Percentiles rank a stretch among this genome's conserved stretches.
Evolutionary conservation across 257 asterid genomes (phyloP).

Genomic region (Nicotiana benthamiana): DNA sequence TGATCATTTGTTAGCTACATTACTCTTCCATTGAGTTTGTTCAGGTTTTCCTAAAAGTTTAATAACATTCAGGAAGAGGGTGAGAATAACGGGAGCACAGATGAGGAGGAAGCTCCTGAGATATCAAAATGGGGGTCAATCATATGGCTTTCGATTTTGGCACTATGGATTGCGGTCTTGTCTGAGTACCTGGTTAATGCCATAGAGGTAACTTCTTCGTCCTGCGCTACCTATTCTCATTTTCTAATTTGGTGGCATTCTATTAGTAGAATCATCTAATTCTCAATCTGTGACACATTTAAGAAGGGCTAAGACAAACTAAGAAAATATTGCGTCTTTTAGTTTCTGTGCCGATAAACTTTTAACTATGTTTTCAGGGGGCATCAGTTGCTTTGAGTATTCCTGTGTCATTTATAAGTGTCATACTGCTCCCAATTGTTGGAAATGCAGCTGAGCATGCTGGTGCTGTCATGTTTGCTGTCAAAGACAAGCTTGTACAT

Average conservation of each 20-base stretch:
- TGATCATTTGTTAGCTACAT: not conserved
- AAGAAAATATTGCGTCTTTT: not conserved
- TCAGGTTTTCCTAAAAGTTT: not conserved
- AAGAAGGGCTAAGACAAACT: not conserved
- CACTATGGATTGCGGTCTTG: conserved; percentile 51
- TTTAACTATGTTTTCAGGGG: conserved; percentile 36
- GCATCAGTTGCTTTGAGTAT: conserved; percentile 69
- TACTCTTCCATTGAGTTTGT: not conserved
- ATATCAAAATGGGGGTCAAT: conserved; percentile 63
- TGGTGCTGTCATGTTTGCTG: conserved; percentile 79
- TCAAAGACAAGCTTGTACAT: conserved; percentile 79
- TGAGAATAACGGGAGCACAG: conserved; percentile 31
- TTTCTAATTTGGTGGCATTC: not conserved
- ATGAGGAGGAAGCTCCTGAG: conserved; percentile 55
- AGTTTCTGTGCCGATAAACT: not conserved
- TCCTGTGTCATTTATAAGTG: conserved; percentile 79
- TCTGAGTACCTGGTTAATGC: conserved; percentile 71
- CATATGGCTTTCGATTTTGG: conserved; percentile 54
- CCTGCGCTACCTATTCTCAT: not conserved
- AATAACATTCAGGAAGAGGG: conserved; percentile 35
- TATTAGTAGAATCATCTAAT: not conserved
- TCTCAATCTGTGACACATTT: not conserved
- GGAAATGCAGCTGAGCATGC: conserved; percentile 94
- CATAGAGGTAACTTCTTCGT: conserved; percentile 45
- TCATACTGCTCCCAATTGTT: conserved; percentile 72